Evolutionary conservation across 2,329 filamentous ascomycete genomes (phyloP), one percentile per base, ranked within the genome.

Genomic region (Parastagonospora nodorum): DNA sequence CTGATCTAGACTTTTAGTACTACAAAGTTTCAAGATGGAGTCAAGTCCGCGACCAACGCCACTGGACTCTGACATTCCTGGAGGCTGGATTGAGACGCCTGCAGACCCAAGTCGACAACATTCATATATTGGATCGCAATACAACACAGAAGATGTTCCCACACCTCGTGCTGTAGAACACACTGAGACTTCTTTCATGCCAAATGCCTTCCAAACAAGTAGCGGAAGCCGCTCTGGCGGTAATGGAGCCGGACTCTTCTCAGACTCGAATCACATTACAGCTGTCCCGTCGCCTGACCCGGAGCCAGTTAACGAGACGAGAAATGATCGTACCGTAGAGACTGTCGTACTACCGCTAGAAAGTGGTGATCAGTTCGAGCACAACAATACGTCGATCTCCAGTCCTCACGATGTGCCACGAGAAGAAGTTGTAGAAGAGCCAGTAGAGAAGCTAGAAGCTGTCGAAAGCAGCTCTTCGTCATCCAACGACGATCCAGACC

Each of bases 31-130:
- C 32, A 49, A 31, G 15, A 73, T 73, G 69, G 56, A 60, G 42
- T 62, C 58, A 15, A 45, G 58, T 36, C 71, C 72, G 9, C 54
- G 48, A 29, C 64, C 69, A 10, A 73, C 69, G n/a, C 69, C 69
- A 14, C 55, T 65, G 14, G 55, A 62, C 6, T 66, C 69, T 24
- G 63, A 70, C 4, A 51, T 73, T 6, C 71, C 70, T 12, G 73
- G 67, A 42, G 70, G 60, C 5, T 74, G 69, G 68, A 65, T 70
- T 42, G 68, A 71, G 12, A 74, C 71, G 40, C 67, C 71, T 12
- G 61, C 57, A 15, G 61, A 67, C n/a, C 33, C 53, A 14, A 55
- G 45, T 42, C 53, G 60, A 42, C 61, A 64, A 19, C 57, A 64
- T 30, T 67, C 64, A 4, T 63, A 66, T 46, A 58, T 55, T 28